A percentile compares a stretch with the other conserved stretches of the same genome.
Evolutionary conservation across 371 early-diverging fungal species (phyloP).

Genomic region (Umbelopsis sp.): DNA sequence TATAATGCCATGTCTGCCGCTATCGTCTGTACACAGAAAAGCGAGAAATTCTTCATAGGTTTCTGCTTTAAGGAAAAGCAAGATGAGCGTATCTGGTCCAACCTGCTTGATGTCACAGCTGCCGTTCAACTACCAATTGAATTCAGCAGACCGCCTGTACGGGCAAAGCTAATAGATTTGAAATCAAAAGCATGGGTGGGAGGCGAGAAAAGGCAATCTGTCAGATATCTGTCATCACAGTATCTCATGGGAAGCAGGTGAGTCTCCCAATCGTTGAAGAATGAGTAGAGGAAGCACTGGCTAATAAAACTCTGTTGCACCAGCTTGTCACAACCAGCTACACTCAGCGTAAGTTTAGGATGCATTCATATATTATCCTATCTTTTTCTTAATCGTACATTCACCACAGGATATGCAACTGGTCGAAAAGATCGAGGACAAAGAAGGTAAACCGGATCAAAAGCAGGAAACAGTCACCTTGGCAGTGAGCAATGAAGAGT

Average conservation of each 20-base stretch:
- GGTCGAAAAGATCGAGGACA: not conserved
- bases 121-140: constrained; percentile 24
- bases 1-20: constrained; percentile 64
- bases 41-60: constrained; percentile 45
- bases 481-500: constrained; percentile 5
- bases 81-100: constrained; percentile 53
- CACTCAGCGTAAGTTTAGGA: constrained; percentile 27
- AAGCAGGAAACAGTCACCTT: not conserved
- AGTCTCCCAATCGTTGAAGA: not conserved
- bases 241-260: constrained; percentile 43
- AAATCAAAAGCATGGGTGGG: constrained; percentile 30
- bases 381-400: not conserved
- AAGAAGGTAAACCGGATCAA: constrained; percentile 10
- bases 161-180: constrained; percentile 42
- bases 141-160: constrained; percentile 35
- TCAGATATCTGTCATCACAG: constrained; percentile 32
- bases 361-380: not conserved
- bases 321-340: constrained; percentile 35
- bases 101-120: constrained; percentile 49
- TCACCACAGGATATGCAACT: constrained; percentile 22
- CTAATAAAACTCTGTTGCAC: not conserved
- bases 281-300: not conserved
- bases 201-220: not conserved
- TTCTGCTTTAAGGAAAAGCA: constrained; percentile 52
- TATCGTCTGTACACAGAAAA: constrained; percentile 55